These are phyloP conservation scores for Heliamphora exappendiculata DNA, from an alignment of 148 eudicot species.

Conservation along the genomic window DNA sequence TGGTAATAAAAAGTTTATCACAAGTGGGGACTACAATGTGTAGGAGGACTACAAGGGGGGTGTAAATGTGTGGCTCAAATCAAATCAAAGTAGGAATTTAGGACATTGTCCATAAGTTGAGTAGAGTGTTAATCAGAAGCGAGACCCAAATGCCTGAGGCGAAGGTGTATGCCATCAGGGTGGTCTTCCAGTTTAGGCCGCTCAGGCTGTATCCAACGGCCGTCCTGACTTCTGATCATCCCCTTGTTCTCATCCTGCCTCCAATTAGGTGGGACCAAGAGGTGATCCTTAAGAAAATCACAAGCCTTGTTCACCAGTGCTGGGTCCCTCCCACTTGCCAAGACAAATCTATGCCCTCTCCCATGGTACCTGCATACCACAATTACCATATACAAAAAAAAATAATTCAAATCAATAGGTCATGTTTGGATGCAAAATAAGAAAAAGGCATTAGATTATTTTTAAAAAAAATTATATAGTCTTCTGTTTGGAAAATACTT, in stretches of 20 bases:
- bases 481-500: too few relatives aligned
- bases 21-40: too few relatives aligned
- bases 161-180: constrained; percentile 35
- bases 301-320: constrained; percentile 55
- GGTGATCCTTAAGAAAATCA: constrained; percentile 52
- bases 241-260: constrained; percentile 58
- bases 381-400: neutral
- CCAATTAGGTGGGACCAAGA: constrained; percentile 53
- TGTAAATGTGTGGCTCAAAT: too few relatives aligned
- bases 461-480: too few relatives aligned
- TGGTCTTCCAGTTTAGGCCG: constrained; percentile 40
- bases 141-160: constrained; percentile 34
- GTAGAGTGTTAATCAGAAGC: neutral
- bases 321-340: constrained; percentile 40
- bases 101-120: too few relatives aligned
- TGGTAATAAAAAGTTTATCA: too few relatives aligned
- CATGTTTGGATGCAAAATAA: too few relatives aligned
- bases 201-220: constrained; percentile 54
- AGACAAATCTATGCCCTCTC: constrained; percentile 32
- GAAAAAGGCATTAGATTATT: too few relatives aligned
- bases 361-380: constrained; percentile 44
- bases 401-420: too few relatives aligned
- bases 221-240: constrained; percentile 39
- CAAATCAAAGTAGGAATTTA: too few relatives aligned
- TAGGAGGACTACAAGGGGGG: too few relatives aligned